A percentile compares a stretch with the other conserved stretches of the same genome.
Conservation (phyloP, 2,329 filamentous ascomycete genomes). For the Claviceps purpurea region DNA sequence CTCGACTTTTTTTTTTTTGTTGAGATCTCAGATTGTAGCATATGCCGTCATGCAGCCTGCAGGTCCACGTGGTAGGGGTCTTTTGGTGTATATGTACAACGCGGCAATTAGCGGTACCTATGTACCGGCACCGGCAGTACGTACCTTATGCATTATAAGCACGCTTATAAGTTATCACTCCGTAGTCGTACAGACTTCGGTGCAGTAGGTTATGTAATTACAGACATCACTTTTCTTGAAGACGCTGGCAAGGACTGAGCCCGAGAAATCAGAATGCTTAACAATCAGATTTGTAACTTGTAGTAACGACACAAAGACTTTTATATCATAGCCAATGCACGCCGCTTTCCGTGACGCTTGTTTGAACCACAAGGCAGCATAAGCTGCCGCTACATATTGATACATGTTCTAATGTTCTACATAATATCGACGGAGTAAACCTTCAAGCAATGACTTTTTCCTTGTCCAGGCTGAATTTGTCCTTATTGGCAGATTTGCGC, state of each 20-base stretch:
- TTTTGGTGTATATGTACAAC: background rate
- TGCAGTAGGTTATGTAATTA: too few species aligned
- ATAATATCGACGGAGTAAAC: background rate
- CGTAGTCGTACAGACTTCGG: too few species aligned
- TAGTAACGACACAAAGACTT: too few species aligned
- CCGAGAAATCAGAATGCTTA: too few species aligned
- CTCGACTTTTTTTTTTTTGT: slow-evolving; percentile 14
- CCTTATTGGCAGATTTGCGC: slow-evolving; percentile 17
- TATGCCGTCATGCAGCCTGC: background rate
- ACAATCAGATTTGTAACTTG: too few species aligned
- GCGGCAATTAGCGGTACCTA: background rate
- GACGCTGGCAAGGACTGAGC: background rate
- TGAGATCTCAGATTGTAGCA: background rate
- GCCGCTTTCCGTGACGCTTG: background rate
- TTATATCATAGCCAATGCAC: too few species aligned
- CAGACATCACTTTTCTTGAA: too few species aligned
- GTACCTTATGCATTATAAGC: too few species aligned
- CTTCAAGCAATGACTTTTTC: slow-evolving; percentile 31
- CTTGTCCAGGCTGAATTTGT: slow-evolving; percentile 18
- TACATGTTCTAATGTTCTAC: slow-evolving; percentile 6
- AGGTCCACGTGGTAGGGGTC: slow-evolving; percentile 7
- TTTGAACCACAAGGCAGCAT: background rate
- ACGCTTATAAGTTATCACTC: too few species aligned
- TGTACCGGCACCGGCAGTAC: too few species aligned
- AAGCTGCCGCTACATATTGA: slow-evolving; percentile 1